Base-by-base conservation (phyloP, 345 rosid genomes). In the Brassica juncea region DNA sequence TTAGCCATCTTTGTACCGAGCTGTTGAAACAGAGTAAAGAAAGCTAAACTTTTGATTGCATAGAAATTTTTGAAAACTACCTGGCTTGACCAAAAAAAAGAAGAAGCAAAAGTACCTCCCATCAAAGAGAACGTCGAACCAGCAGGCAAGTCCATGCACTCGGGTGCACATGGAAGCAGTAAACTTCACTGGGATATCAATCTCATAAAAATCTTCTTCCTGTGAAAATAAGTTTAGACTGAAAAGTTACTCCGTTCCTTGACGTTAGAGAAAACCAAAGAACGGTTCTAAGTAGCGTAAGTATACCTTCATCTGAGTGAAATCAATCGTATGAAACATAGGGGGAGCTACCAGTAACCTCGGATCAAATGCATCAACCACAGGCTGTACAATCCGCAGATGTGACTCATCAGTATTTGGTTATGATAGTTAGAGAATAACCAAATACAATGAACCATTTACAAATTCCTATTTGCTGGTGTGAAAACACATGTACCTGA, bases 331-430 rank as follows among this genome's bases (percentile, higher is more conserved):
- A 66, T 95, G 99, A 71, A 66, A 85, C 61, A 83, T 77, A 1
- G 94, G 86, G 79, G 97, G 84, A 78, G 97, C 91, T 78, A 93
- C 99, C 86, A 95, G 84, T 75, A 95, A 75, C 80, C 99, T 95
- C 44, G 98, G 98, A 87, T 95, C 99, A 84, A 93, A 95, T 57
- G 99, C 97, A 90, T 95, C 99, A 72, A 95, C 98, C 74, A 95
- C 99, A 49, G 99, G 99, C 99, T 95, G 85, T 52, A 73, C 14
- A 32, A 71, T 79, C 39, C 77, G 25, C 32, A 82, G 76, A 37
- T 27, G 58, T 73, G 44, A 68, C 25, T 68, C 55, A 35, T 79
- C 32, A 82, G 73, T 76, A 76, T 12, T 0, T 59, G 25, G 15
- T 28, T 61, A 49, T 15, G 55, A 70, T 71, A 60, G 52, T 10